Conservation (phyloP, 345 rosid genomes). For the Lepidium sativum region DNA sequence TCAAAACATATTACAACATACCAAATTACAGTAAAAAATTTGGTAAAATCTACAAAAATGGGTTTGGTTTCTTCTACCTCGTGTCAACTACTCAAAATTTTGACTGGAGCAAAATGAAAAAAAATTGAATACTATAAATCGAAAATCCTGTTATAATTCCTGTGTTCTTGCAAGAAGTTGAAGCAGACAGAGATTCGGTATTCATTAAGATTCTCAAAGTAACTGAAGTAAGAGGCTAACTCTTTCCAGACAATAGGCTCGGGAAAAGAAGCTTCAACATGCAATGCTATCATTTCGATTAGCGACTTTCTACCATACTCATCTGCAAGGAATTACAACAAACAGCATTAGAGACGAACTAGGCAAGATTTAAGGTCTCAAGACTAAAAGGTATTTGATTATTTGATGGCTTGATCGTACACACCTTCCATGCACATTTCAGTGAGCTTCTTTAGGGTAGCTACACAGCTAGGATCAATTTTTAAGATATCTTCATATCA, state of each 20-base stretch:
- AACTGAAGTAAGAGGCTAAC: slow-evolving; percentile 56
- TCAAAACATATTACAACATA: no score
- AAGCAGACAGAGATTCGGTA: slow-evolving; percentile 51
- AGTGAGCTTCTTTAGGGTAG: slow-evolving; percentile 50
- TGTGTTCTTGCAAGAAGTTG: slow-evolving; percentile 38
- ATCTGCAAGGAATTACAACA: slow-evolving; percentile 36
- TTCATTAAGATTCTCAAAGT: slow-evolving; percentile 43
- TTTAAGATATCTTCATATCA: slow-evolving; percentile 59
- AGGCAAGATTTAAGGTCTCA: not conserved
- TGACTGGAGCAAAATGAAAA: no score
- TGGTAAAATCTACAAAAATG: no score
- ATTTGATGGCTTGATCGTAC: not conserved
- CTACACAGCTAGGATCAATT: slow-evolving; percentile 58
- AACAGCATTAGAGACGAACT: not conserved
- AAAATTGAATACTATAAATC: not conserved
- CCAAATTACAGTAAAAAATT: no score
- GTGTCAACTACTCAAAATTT: not conserved
- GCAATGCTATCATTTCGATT: slow-evolving; percentile 73
- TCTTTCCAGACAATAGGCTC: slow-evolving; percentile 52
- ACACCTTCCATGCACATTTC: slow-evolving; percentile 48
- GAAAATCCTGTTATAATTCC: not conserved
- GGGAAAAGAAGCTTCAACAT: slow-evolving; percentile 57
- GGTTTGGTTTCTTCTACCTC: not conserved
- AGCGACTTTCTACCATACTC: slow-evolving; percentile 42
- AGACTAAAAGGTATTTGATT: not conserved